A percentile compares a stretch with the other conserved stretches of the same genome.
Evolutionary conservation across 2,329 filamentous ascomycete genomes (phyloP).

Genomic region (Zalaria sp.): DNA sequence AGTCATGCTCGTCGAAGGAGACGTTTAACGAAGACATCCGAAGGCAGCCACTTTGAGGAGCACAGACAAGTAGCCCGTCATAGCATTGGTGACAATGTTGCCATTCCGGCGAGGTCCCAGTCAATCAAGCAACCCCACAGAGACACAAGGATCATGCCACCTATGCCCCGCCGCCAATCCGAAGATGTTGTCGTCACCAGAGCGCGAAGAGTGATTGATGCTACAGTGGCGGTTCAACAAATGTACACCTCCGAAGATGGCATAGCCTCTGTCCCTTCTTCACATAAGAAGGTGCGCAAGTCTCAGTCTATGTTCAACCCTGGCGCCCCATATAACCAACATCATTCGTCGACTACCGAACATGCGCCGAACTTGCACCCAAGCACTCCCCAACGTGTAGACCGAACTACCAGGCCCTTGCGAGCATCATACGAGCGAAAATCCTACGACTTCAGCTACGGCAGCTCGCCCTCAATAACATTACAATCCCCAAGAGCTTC

Average conservation of each 20-base stretch:
- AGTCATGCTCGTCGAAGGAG: neutral
- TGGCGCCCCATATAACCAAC: neutral
- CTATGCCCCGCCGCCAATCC: neutral
- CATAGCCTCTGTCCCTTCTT: neutral
- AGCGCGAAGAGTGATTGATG: neutral
- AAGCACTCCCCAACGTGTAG: neutral
- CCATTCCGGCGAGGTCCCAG: neutral
- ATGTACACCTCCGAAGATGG: neutral
- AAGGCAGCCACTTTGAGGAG: conserved; percentile 20
- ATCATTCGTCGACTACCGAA: neutral
- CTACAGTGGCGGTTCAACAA: neutral
- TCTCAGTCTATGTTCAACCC: neutral
- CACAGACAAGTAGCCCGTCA: conserved; percentile 7
- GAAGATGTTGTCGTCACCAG: conserved; percentile 11
- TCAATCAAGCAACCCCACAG: neutral
- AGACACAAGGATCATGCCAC: neutral
- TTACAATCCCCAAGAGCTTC: conserved; percentile 4
- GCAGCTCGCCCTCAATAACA: neutral
- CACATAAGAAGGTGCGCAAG: neutral
- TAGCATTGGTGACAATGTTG: neutral
- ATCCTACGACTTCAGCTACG: neutral
- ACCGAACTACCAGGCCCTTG: neutral
- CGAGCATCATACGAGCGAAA: neutral
- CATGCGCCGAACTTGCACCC: conserved; percentile 2
- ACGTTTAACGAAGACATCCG: conserved; percentile 10